Base-by-base conservation (phyloP, 2,329 filamentous ascomycete genomes). In the Myrmaecium sp. region DNA sequence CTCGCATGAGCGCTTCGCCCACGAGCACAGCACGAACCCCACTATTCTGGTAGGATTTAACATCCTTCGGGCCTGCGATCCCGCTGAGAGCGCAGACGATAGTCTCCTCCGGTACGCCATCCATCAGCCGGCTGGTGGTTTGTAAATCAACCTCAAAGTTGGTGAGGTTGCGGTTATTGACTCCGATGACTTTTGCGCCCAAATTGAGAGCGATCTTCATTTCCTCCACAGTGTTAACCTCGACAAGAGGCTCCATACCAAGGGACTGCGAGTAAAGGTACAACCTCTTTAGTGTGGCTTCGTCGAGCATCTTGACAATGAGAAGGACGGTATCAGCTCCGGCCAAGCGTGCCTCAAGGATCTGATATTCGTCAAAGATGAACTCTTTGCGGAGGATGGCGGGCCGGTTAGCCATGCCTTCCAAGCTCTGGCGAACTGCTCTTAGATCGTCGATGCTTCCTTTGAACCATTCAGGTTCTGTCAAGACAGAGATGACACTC, bases 401-500 rank as follows among this genome's bases (percentile, higher is more conserved):
- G 3, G 89, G 91, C 27, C 89, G 69, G 47, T 94, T 91, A 2
- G 81, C 75, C 74, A 98, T 83, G 8, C 78, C 76, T 40, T 83
- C 71, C n/a, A 98, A 59, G 25, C 80, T 83, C 51, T 86, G 79
- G 23, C 89, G 72, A 16, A 95, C 89, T 17, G 76, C 72, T 33
- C 79, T 71, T 28, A 98, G 58, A 47, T 98, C 89, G 31, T 98
- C 86, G 33, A 98, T 84, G 52, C 78, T 92, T 25, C 89, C 89
- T 57, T 94, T 95, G 63, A 98, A 98, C 89, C 89, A 98, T 46
- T 95, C 79, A 0, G 91, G 89, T 54, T 98, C 89, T 0, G 89
- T 98, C 24, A 98, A 66, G n/a, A 98, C 89, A 2, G 89, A 95
- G 38, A 98, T 98, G 20, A 92, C 82, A 47, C 86, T 95, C 25